Evolutionary conservation across 192 early-diverging fungal genomes (phyloP), one percentile per base, ranked within the genome.

Genomic region (Coemansia sp.): DNA sequence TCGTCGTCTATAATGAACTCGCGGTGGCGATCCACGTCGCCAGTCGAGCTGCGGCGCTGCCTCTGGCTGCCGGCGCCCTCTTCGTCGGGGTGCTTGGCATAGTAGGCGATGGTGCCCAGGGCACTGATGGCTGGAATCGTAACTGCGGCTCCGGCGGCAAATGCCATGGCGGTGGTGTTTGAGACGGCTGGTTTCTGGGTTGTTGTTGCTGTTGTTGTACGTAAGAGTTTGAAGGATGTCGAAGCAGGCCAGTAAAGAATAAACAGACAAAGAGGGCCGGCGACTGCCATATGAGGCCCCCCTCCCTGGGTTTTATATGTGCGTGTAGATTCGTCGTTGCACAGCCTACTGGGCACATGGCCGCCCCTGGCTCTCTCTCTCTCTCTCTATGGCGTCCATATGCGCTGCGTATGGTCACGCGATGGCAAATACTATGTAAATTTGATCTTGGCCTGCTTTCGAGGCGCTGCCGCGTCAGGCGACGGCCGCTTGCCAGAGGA

Each of bases 121-220:
- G 68, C 68, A 16, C 56, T 35, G 34, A 71, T 17, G 16, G 68
- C 56, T 17, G 68, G 68, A 11, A 64, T 38, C n/a, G 61, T 64
- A 7, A 71, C 56, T 40, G 68, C 68, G 51, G 68, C 68, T 9
- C 61, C 68, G 16, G 68, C 68, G 56, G 68, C 68, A 52, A 71
- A 60, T 22, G 68, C 68, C 68, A 71, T 71, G 22, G 27, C 47
- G 13, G n/a, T 36, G 23, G 16, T 37, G 7, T 32, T 21, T 23
- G n/a, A n/a, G n/a, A n/a, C n/a, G n/a, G n/a, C n/a, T n/a, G n/a
- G n/a, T n/a, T n/a, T n/a, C n/a, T n/a, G n/a, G n/a, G n/a, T n/a
- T n/a, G n/a, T n/a, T n/a, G n/a, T n/a, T n/a, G n/a, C n/a, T n/a
- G n/a, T 38, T 46, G 26, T 27, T 3, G 41, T 29, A 6, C 17